These are phyloP conservation scores for Orbilia ellipsospora DNA, from an alignment of 2,329 filamentous ascomycete genomes.

Conservation along the genomic window DNA sequence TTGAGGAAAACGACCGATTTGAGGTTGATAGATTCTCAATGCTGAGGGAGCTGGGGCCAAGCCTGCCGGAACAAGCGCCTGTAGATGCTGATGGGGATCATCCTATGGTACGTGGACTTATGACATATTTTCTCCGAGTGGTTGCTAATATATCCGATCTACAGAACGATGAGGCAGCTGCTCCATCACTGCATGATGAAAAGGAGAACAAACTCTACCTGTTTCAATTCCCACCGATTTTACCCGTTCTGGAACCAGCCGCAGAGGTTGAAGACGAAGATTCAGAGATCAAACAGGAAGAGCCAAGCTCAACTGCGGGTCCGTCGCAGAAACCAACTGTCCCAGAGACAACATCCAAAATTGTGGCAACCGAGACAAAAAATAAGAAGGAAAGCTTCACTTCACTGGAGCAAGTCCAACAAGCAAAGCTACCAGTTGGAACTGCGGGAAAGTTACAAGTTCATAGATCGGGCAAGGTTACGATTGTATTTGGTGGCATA, in stretches of 20 bases:
- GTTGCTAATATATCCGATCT: constrained; percentile 12
- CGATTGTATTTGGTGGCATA: constrained; percentile 73
- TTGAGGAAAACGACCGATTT: constrained; percentile 57
- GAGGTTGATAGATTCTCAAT: constrained; percentile 55
- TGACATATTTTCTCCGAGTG: neutral
- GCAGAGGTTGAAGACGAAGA: constrained; percentile 30
- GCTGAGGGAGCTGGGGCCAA: constrained; percentile 44
- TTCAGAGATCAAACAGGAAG: constrained; percentile 28
- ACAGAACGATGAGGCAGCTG: constrained; percentile 28
- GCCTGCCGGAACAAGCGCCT: constrained; percentile 16
- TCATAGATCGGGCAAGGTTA: constrained; percentile 71
- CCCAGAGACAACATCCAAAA: constrained; percentile 30
- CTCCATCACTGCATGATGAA: constrained; percentile 47
- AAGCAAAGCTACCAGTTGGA: constrained; percentile 66
- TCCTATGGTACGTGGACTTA: constrained; percentile 51
- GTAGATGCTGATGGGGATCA: constrained; percentile 55
- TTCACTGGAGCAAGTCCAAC: constrained; percentile 60
- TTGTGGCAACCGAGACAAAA: constrained; percentile 7
- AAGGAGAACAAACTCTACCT: constrained; percentile 59
- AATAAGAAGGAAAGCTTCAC: constrained; percentile 60
- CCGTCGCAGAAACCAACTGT: constrained; percentile 27
- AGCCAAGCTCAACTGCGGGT: constrained; percentile 20
- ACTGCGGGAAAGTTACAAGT: constrained; percentile 72
- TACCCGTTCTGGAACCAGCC: constrained; percentile 55
- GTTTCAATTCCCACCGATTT: constrained; percentile 59